Evolutionary conservation across 2,329 filamentous ascomycete genomes (phyloP), one percentile per base, ranked within the genome.

Genomic region (Aspergillus luchuensis): DNA sequence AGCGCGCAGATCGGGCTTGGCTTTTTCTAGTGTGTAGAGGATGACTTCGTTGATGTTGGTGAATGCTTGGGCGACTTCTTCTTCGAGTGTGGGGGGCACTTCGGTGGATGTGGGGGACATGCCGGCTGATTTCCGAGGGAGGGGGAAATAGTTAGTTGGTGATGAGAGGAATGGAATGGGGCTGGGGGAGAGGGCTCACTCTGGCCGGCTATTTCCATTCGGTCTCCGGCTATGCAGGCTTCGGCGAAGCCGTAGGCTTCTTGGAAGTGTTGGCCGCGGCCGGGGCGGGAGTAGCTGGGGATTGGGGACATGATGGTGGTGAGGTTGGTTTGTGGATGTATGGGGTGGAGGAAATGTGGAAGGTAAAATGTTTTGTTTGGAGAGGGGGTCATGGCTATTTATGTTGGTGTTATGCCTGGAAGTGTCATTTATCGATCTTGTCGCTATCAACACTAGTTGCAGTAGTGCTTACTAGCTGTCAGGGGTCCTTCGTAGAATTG

Each of bases 251-350:
- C 52, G 21, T 55, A 55, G 39, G 39, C 38, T 3, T 55, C 36
- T 55, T 55, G 52, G 23, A 55, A 55, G 52, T 55, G 52, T 45
- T 55, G 52, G 23, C 52, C 52, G 38, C 52, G 52, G 23, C 52
- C 52, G 52, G 52, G 52, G 38, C 52, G 52, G 52, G 52, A 55
- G 39, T 45, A 55, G 52, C 52, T 55, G 52, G 52, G 39, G 52
- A 55, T 43, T 38, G 23, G 38, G 23, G 39, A 10, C 52, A 45
- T 55, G 10, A 4, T 30, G 10, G 28, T 30, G n/a, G 23, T 55
- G 21, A 15, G 19, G 51, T 2, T 33, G 38, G 4, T 13, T 0
- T 28, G 15, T 13, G 10, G 11, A 2, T 13, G 21, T 39, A 13
- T 19, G 17, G 36, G 19, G 36, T 5, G 13, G 10, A 17, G 19